phyloP scores from a whole-genome alignment of 139 green algal genomes.

The Chlamydomonas sp. region DNA sequence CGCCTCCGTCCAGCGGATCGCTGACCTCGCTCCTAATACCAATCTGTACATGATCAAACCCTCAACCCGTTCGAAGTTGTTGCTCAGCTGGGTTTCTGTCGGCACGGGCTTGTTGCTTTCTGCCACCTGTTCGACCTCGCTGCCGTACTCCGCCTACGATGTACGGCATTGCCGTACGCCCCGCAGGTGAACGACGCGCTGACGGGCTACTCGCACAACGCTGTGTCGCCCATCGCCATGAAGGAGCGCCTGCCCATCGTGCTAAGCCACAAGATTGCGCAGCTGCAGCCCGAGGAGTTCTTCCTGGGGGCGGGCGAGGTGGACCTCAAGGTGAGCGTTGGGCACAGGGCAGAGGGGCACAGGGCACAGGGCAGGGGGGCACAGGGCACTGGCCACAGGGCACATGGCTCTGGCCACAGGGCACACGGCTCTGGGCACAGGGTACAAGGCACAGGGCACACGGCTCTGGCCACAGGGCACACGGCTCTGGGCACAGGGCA shows the following conservation, averaged over 20 bases:
- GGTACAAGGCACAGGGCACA: no score
- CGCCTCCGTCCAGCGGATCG: no score
- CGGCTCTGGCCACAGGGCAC: no score
- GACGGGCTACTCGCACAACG: slow-evolving; percentile 77
- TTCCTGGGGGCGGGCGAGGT: slow-evolving; percentile 88
- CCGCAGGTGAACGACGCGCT: slow-evolving; percentile 42
- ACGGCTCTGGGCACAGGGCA: no score
- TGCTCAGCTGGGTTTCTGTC: no score
- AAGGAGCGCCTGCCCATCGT: slow-evolving; percentile 79
- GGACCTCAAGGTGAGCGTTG: slow-evolving; percentile 81
- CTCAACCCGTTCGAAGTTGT: no score
- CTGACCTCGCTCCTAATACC: no score
- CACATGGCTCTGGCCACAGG: no score
- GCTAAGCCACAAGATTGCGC: slow-evolving; percentile 71
- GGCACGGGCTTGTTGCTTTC: background rate
- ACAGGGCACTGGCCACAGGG: no score
- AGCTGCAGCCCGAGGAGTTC: slow-evolving; percentile 71
- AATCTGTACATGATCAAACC: no score
- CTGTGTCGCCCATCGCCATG: slow-evolving; percentile 84
- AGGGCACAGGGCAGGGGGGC: no score
- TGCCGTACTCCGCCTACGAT: background rate
- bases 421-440: no score
- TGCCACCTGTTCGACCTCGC: slow-evolving; percentile 77
- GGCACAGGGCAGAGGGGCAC: background rate
- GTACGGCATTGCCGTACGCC: background rate